Evolutionary conservation across 2,329 filamentous ascomycete genomes (phyloP), one percentile per base, ranked within the genome.

Genomic region (Monosporascus ibericus): DNA sequence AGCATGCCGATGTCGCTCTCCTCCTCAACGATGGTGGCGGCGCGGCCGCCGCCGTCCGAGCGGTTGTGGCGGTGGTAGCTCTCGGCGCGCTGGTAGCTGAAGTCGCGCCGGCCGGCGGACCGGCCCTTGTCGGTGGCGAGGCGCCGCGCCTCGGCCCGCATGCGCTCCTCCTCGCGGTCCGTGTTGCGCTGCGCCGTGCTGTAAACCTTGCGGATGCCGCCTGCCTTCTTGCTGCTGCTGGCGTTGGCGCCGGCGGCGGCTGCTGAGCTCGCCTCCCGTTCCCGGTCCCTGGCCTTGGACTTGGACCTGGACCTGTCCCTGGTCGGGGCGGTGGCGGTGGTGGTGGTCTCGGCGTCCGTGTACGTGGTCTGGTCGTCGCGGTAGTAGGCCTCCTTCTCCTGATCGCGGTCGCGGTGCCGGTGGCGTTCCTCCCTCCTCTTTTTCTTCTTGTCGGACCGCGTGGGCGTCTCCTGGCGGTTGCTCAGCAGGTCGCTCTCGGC

Each of bases 151-250:
- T 85, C 83, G 47, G 76, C 72, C 37, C 79, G 76, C 57, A 82
- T 71, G 18, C 76, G 75, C 61, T 84, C 79, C 30, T 73, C 64
- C 65, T 82, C 80, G 39, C 78, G 75, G 48, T 69, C 66, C 25
- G 71, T 74, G 49, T 71, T 79, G 60, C 78, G 77, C 67, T 82
- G 79, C 9, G 80, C 77, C 1, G 76, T 78, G 39, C 79, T 82
- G 71, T 84, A 83, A 34, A 84, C 81, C 70, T 84, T 84, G 58
- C 81, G 74, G 60, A 84, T 84, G 48, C 78, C 77, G 46, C 67
- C 71, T n/a, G 51, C 53, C 54, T 58, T 58, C 36, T 49, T 50
- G 20, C 49, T 47, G 18, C 40, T 39, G 38, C 15, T 27, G 44
- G 24, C 44, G 37, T 8, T 44, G 24, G 27, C 15, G 15, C 22